Conservation (phyloP, 2,329 filamentous ascomycete species). For the Monilinia laxa region DNA sequence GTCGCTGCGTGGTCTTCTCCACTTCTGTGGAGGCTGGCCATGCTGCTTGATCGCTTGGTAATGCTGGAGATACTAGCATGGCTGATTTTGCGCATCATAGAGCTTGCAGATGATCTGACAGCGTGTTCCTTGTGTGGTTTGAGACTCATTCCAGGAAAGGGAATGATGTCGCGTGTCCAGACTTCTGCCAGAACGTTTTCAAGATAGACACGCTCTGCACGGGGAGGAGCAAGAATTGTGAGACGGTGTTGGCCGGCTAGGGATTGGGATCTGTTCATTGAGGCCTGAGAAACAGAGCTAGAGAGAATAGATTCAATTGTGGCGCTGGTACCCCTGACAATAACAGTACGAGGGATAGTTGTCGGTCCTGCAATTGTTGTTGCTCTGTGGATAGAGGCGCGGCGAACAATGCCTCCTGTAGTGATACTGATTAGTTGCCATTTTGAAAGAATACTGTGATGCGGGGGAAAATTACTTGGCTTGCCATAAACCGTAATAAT, state of each 20-base stretch:
- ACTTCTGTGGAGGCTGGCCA: constrained; percentile 36
- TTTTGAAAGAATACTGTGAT: neutral
- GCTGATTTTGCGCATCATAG: constrained; percentile 84
- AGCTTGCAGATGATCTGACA: constrained; percentile 76
- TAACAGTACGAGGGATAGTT: constrained; percentile 69
- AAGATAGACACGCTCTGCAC: constrained; percentile 73
- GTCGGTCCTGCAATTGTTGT: constrained; percentile 67
- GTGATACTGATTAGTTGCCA: neutral
- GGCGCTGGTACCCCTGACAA: constrained; percentile 81
- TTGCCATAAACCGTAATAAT: constrained; percentile 75
- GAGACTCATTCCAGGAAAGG: constrained; percentile 77
- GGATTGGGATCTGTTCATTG: constrained; percentile 77
- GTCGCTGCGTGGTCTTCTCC: constrained; percentile 31
- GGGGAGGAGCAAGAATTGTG: constrained; percentile 69
- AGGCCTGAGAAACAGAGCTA: constrained; percentile 43
- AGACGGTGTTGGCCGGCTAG: constrained; percentile 68
- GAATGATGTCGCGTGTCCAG: constrained; percentile 78
- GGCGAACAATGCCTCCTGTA: constrained; percentile 60
- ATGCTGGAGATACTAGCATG: constrained; percentile 70
- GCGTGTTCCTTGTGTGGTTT: constrained; percentile 66
- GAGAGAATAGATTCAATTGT: constrained; percentile 51
- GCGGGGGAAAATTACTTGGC: constrained; percentile 50
- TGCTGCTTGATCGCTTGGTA: constrained; percentile 59
- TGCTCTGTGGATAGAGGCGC: constrained; percentile 76
- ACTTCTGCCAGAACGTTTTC: constrained; percentile 74